Percentiles rank a stretch among this genome's conserved stretches.
phyloP scores from a whole-genome alignment of 1,139 yeast genomes.

The Geotrichum citri-aurantii region DNA sequence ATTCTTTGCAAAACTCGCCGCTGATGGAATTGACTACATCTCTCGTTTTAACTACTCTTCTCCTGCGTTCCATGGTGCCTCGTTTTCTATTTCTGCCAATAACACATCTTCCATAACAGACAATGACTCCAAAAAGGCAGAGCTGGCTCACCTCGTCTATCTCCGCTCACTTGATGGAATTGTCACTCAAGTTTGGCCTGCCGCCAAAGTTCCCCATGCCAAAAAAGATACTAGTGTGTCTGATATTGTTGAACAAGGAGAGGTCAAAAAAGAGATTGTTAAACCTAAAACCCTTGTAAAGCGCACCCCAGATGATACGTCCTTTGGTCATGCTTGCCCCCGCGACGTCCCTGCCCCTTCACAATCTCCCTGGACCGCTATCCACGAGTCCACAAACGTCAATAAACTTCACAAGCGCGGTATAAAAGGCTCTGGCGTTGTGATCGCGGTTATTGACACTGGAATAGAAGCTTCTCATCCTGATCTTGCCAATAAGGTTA shows the following conservation, averaged over 20 bases:
- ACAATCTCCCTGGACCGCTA: slow-evolving; percentile 16
- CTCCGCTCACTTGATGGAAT: background rate
- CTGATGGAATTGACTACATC: slow-evolving; percentile 1
- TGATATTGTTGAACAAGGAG: background rate
- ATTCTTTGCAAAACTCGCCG: background rate
- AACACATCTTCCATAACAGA: background rate
- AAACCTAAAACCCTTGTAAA: background rate
- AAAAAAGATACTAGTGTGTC: background rate
- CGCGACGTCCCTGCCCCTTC: background rate
- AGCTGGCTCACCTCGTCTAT: background rate
- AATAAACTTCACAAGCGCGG: slow-evolving; percentile 20
- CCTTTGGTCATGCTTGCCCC: background rate
- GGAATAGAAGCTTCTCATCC: slow-evolving; percentile 23
- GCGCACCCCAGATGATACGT: no score
- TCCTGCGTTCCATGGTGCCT: slow-evolving; percentile 12
- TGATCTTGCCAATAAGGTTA: slow-evolving; percentile 17
- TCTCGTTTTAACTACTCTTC: slow-evolving; percentile 8
- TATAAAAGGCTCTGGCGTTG: slow-evolving; percentile 20
- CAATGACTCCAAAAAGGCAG: background rate
- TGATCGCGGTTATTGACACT: slow-evolving; percentile 23
- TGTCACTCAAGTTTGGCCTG: background rate
- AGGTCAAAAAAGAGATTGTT: background rate
- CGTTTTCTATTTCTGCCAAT: slow-evolving; percentile 5
- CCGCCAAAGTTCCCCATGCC: background rate
- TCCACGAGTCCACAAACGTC: slow-evolving; percentile 22